Conservation (phyloP, 2,329 filamentous ascomycete genomes). For the Botrytis galanthina region DNA sequence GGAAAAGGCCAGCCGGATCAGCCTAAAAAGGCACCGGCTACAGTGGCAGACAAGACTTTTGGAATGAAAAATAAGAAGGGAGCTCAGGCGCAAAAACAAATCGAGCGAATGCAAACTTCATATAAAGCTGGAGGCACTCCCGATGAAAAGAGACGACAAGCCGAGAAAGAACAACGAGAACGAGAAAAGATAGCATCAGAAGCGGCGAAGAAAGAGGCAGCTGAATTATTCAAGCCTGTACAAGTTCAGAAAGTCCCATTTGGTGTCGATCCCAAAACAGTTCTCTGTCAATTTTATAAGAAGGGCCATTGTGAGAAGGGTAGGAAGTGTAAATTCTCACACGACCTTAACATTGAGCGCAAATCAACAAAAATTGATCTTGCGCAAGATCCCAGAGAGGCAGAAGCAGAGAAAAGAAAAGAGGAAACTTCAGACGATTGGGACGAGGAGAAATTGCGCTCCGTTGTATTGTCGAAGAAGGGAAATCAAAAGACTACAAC, state of each 20-base stretch:
- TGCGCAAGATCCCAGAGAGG: constrained; percentile 78
- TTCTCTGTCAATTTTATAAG: constrained; percentile 95
- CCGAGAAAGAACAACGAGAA: constrained; percentile 67
- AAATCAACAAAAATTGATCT: constrained; percentile 91
- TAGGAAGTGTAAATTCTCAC: constrained; percentile 96
- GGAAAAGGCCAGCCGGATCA: constrained; percentile 47
- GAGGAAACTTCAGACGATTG: constrained; percentile 91
- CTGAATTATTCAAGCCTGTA: constrained; percentile 80
- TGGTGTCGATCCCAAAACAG: constrained; percentile 95
- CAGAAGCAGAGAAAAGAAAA: constrained; percentile 76
- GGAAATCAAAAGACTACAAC: constrained; percentile 94
- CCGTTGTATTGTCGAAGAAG: constrained; percentile 92
- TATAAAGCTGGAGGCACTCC: constrained; percentile 72
- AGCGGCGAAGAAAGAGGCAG: constrained; percentile 74
- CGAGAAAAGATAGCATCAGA: constrained; percentile 91
- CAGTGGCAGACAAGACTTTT: constrained; percentile 93
- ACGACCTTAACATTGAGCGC: constrained; percentile 84
- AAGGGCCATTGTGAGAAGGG: constrained; percentile 97
- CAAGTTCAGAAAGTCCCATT: constrained; percentile 98
- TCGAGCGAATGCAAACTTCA: constrained; percentile 76
- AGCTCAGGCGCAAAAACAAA: constrained; percentile 82
- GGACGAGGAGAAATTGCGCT: constrained; percentile 93
- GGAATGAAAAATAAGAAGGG: constrained; percentile 99
- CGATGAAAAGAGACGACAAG: constrained; percentile 79
- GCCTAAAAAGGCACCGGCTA: constrained; percentile 52